Evolutionary conservation across 2,329 filamentous ascomycete species (phyloP), one percentile per base, ranked within the genome.

Genomic region (Endothia cerciana): DNA sequence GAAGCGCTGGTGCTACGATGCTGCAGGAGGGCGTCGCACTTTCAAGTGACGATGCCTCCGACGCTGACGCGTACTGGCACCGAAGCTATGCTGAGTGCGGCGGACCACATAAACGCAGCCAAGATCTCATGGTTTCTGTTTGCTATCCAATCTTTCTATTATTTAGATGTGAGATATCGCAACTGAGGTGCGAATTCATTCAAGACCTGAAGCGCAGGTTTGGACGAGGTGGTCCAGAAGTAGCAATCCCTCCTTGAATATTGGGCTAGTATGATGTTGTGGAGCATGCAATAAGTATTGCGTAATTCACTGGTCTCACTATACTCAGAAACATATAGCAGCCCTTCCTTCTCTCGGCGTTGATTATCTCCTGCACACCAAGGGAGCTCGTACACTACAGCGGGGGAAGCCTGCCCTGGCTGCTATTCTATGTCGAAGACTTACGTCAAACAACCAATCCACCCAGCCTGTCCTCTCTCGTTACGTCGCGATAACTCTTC

Each of bases 11-110:
- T 55, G 51, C 13, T 22, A 55, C 30, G 17, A 33, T 55, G 28
- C 51, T 36, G 51, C 51, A 36, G 28, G 28, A 17, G 6, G 25
- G 30, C 17, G 19, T 55, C 51, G 51, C 51, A 55, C 28, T 55
- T 36, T 36, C 51, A n/a, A 55, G 30, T n/a, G 30, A 55, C 15
- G 28, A 55, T 36, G 51, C 30, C 51, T 55, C 51, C 51, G 51
- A 55, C 30, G 51, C 51, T 55, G 51, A 55, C 51, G 51, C 51
- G 51, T 55, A 55, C 51, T 55, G 47, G 22, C 11, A 51, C 47
- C 15, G 47, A 15, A 51, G 47, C 47, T 5, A 30, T 30, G 47
- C 47, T 36, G 30, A 36, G 51, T 30, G 30, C 51, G 15, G 30
- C 19, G 51, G 17, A 36, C 4, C 19, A 28, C 17, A 55, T 22